These are phyloP conservation scores for Hypomyces rosellus DNA, from an alignment of 2,329 filamentous ascomycete genomes.

Conservation along the genomic window DNA sequence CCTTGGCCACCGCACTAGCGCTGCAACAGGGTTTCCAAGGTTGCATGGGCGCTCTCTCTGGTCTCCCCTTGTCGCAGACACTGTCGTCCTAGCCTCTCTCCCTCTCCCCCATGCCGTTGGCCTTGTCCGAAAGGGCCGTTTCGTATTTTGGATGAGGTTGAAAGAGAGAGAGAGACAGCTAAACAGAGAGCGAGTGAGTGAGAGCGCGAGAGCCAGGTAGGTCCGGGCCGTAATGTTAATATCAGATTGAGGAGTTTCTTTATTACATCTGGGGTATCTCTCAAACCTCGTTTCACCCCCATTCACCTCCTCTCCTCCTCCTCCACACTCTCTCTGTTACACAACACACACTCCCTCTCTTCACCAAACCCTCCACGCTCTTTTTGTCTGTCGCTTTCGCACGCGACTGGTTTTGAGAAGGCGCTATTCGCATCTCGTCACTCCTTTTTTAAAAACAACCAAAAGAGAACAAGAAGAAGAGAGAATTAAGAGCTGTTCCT, in stretches of 20 bases:
- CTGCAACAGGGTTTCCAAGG: slow-evolving; percentile 1
- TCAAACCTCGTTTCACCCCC: not conserved
- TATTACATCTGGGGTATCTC: not conserved
- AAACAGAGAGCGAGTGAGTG: too few species aligned
- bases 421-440: not conserved
- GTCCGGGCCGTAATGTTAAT: not conserved
- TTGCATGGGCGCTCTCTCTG: not conserved
- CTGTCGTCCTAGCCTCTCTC: too few species aligned
- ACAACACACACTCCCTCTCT: not conserved
- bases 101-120: too few species aligned
- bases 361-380: too few species aligned
- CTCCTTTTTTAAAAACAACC: not conserved
- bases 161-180: too few species aligned
- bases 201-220: too few species aligned
- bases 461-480: too few species aligned
- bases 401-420: not conserved
- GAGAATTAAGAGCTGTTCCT: not conserved
- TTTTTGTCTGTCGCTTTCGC: not conserved
- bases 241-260: not conserved
- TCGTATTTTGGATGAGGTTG: too few species aligned
- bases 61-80: too few species aligned
- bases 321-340: not conserved
- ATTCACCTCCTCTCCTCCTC: not conserved
- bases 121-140: too few species aligned
- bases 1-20: slow-evolving; percentile 11